Percentiles rank a stretch among this genome's conserved stretches.
phyloP scores from a whole-genome alignment of 2,329 filamentous ascomycete species.

The Penicillium occitanis region DNA sequence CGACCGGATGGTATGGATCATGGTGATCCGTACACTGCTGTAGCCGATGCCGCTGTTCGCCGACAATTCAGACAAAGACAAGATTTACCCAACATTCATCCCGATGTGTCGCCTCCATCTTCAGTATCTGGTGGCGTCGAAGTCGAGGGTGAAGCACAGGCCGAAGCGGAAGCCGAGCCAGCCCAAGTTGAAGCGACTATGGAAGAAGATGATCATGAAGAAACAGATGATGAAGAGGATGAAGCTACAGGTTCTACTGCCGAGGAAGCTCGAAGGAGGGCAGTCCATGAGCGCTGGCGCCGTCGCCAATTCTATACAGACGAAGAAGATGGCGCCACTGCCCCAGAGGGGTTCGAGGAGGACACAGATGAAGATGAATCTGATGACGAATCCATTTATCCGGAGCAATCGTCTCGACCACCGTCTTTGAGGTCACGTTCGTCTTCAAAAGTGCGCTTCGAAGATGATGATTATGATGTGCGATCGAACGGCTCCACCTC shows the following conservation, averaged over 20 bases:
- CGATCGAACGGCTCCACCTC: constrained; percentile 72
- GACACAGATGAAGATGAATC: constrained; percentile 40
- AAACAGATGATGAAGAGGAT: constrained; percentile 23
- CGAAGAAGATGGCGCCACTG: constrained; percentile 73
- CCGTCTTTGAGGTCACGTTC: constrained; percentile 64
- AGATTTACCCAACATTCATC: constrained; percentile 18
- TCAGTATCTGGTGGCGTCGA: constrained; percentile 12
- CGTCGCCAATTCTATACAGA: constrained; percentile 79
- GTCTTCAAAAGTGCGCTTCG: constrained; percentile 76
- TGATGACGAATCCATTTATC: constrained; percentile 57
- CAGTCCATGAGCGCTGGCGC: constrained; percentile 70
- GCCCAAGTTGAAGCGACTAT: neutral
- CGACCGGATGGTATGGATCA: constrained; percentile 62
- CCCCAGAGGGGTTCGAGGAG: constrained; percentile 60
- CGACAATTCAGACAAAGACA: constrained; percentile 23
- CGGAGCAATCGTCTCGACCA: constrained; percentile 36
- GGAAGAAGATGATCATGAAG: constrained; percentile 1
- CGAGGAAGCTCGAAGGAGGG: constrained; percentile 34
- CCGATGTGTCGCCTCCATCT: constrained; percentile 19
- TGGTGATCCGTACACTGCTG: constrained; percentile 60
- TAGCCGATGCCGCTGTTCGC: constrained; percentile 50
- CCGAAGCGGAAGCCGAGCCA: constrained; percentile 10
- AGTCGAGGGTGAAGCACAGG: constrained; percentile 19
- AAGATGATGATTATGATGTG: constrained; percentile 69
- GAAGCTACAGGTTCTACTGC: constrained; percentile 20